These are phyloP conservation scores for Flaveria sonorensis DNA, from an alignment of 129 eudicot species.

Conservation along the genomic window DNA sequence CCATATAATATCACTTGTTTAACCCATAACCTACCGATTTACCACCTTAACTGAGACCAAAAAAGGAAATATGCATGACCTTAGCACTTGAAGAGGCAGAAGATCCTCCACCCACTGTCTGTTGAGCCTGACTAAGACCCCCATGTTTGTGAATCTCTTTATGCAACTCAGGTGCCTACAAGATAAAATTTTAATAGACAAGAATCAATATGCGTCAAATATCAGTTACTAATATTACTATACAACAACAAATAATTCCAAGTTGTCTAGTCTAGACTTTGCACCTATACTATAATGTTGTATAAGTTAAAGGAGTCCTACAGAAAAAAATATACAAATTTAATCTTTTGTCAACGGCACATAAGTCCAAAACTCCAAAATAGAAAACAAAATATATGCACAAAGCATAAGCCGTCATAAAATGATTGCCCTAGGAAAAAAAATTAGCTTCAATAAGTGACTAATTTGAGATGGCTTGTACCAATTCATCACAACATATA, in stretches of 20 bases:
- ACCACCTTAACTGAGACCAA: background rate
- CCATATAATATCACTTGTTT: background rate
- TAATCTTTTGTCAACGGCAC: background rate
- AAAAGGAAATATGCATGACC: slow-evolving; percentile 20
- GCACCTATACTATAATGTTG: background rate
- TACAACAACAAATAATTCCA: background rate
- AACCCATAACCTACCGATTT: background rate
- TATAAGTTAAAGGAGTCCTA: background rate
- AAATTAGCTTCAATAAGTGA: background rate
- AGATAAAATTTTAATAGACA: background rate
- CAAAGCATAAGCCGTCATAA: background rate
- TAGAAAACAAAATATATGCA: background rate
- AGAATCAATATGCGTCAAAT: background rate
- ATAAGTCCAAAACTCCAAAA: background rate
- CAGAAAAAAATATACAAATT: background rate
- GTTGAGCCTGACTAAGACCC: slow-evolving; percentile 43
- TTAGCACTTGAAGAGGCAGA: slow-evolving; percentile 39
- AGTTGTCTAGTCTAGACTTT: background rate
- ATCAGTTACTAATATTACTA: background rate
- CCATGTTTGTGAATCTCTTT: slow-evolving; percentile 39
- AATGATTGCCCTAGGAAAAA: background rate
- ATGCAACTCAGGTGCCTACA: slow-evolving; percentile 53
- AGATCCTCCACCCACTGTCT: slow-evolving; percentile 37
- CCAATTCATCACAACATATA: background rate
- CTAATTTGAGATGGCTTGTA: background rate